A percentile compares a stretch with the other conserved stretches of the same genome.
phyloP scores from a whole-genome alignment of 2,329 filamentous ascomycete species.

The Fusarium subtropicale region DNA sequence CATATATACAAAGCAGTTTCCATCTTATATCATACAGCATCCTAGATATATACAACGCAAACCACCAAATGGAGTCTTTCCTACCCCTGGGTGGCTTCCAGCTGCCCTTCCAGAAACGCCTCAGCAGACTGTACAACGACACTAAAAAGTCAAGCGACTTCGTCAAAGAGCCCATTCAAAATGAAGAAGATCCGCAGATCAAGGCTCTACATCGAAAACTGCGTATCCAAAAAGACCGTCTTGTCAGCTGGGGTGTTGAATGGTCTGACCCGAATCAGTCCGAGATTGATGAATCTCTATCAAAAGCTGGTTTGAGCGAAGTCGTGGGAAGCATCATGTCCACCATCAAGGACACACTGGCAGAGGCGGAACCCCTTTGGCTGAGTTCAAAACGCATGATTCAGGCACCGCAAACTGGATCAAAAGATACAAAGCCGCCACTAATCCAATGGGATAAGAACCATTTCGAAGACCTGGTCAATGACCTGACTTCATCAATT shows the following conservation, averaged over 20 bases:
- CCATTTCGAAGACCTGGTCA: constrained; percentile 80
- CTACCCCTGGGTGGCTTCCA: constrained; percentile 64
- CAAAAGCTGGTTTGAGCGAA: constrained; percentile 79
- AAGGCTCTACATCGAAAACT: constrained; percentile 79
- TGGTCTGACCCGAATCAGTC: constrained; percentile 80
- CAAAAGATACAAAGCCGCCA: constrained; percentile 65
- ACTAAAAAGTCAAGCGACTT: constrained; percentile 83
- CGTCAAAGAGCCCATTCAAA: constrained; percentile 72
- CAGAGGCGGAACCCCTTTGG: constrained; percentile 80
- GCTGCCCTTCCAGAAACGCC: constrained; percentile 69
- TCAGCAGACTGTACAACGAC: constrained; percentile 82
- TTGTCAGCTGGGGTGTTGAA: constrained; percentile 83
- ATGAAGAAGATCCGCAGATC: constrained; percentile 75
- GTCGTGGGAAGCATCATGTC: constrained; percentile 82
- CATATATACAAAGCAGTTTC: background rate
- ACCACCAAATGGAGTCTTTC: constrained; percentile 60
- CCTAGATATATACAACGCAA: background rate
- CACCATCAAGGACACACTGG: constrained; percentile 82
- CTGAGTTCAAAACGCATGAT: constrained; percentile 65
- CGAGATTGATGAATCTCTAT: constrained; percentile 77
- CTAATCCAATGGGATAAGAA: constrained; percentile 74
- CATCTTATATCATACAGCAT: background rate
- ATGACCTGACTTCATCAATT: constrained; percentile 80
- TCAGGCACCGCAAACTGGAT: constrained; percentile 53
- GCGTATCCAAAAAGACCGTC: constrained; percentile 81